Evolutionary conservation across 257 asterid species (phyloP).

Genomic region (Plectranthus barbatus): DNA sequence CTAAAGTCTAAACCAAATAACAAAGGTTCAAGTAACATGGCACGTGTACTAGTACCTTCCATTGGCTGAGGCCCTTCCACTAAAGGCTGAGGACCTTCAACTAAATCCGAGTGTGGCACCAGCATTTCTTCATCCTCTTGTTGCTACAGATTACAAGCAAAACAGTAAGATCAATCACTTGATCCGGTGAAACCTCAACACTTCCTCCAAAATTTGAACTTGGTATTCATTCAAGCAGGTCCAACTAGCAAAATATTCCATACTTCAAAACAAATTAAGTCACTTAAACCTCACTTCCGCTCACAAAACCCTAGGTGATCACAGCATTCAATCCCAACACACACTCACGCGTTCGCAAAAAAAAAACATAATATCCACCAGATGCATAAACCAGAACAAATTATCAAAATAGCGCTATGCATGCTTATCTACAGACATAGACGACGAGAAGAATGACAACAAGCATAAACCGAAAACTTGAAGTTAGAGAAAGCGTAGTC

Average conservation of each 20-base stretch:
- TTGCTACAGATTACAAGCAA: conserved; percentile 38
- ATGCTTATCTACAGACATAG: conserved; percentile 17
- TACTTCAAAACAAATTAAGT: conserved; percentile 16
- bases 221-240: conserved; percentile 7
- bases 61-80: conserved; percentile 96
- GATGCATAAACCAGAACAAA: neutral
- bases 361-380: neutral
- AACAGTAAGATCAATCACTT: conserved; percentile 9
- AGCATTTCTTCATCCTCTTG: conserved; percentile 98
- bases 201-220: conserved; percentile 11
- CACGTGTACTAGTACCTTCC: conserved; percentile 67
- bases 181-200: conserved; percentile 37
- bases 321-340: conserved; percentile 16
- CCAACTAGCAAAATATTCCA: neutral
- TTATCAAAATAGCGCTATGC: conserved; percentile 5
- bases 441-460: neutral
- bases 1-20: neutral
- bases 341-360: conserved; percentile 6
- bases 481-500: conserved; percentile 19
- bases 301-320: conserved; percentile 67
- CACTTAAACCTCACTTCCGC: conserved; percentile 25
- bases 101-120: conserved; percentile 80
- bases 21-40: neutral
- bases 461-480: conserved; percentile 12
- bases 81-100: conserved; percentile 74